Conservation (phyloP, 225 moss, liverwort and hornwort species). For the Thuidium tamariscinum region DNA sequence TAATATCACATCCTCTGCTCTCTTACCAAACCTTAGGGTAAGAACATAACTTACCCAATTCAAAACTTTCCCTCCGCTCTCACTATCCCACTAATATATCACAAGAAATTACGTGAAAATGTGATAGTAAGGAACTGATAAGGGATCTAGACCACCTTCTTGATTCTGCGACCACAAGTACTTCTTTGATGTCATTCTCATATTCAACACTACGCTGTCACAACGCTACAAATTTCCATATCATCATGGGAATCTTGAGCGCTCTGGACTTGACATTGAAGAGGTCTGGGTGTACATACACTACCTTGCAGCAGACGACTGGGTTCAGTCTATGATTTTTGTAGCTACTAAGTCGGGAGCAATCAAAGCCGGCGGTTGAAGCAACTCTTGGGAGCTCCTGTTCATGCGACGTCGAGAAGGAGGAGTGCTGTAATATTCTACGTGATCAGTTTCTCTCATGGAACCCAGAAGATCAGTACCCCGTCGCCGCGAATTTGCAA, state of each 20-base stretch:
- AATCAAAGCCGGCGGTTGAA: constrained; percentile 28
- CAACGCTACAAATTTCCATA: neutral
- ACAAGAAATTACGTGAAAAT: neutral
- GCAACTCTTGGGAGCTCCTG: constrained; percentile 22
- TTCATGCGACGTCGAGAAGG: constrained; percentile 9
- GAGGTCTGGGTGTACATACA: neutral
- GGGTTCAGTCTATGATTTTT: constrained; percentile 31
- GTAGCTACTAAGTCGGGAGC: constrained; percentile 49
- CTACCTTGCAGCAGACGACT: neutral
- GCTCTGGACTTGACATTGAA: neutral
- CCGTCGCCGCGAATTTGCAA: constrained; percentile 28
- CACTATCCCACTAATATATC: neutral
- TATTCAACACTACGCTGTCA: neutral
- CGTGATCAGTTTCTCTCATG: constrained; percentile 38
- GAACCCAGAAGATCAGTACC: constrained; percentile 23
- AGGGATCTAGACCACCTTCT: neutral
- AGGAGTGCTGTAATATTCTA: constrained; percentile 38
- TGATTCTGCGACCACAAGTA: neutral
- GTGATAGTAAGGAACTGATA: neutral
- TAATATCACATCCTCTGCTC: neutral
- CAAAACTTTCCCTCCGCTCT: neutral
- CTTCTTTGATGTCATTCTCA: neutral
- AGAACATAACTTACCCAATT: neutral
- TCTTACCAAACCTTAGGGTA: neutral
- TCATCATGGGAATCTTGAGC: neutral